Conservation (phyloP, 257 asterid genomes). For the Lavandula angustifolia region DNA sequence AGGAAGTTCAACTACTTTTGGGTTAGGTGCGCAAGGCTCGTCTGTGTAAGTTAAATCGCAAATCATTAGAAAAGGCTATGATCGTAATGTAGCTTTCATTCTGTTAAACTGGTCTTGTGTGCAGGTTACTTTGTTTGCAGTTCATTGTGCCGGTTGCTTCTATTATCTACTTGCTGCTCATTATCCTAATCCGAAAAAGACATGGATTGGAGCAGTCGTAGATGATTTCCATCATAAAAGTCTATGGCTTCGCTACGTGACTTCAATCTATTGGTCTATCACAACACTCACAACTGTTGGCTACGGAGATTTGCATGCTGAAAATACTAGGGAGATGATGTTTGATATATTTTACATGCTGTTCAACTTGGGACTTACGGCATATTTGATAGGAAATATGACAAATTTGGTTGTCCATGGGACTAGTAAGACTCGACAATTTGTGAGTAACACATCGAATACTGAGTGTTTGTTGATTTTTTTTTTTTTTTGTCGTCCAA, state of each 20-base stretch:
- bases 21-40: slow-evolving; percentile 81
- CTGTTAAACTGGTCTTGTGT: slow-evolving; percentile 14
- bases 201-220: slow-evolving; percentile 85
- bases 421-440: slow-evolving; percentile 81
- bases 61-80: background rate
- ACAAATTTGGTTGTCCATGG: slow-evolving; percentile 92
- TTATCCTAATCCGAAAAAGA: slow-evolving; percentile 53
- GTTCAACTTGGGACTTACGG: slow-evolving; percentile 82
- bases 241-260: slow-evolving; percentile 76
- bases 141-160: slow-evolving; percentile 96
- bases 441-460: slow-evolving; percentile 52
- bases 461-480: background rate
- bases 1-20: slow-evolving; percentile 83
- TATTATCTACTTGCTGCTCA: slow-evolving; percentile 76
- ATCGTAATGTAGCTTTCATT: background rate
- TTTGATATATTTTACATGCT: slow-evolving; percentile 87
- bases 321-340: slow-evolving; percentile 80
- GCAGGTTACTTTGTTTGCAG: slow-evolving; percentile 91
- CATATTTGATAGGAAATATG: slow-evolving; percentile 96
- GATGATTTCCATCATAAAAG: slow-evolving; percentile 55
- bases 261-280: slow-evolving; percentile 91
- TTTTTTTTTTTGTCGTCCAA: background rate
- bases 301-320: slow-evolving; percentile 92
- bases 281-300: slow-evolving; percentile 94
- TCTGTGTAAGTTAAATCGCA: slow-evolving; percentile 63